These are phyloP conservation scores for Solanum okadae DNA, from an alignment of 257 asterid genomes.

Conservation along the genomic window DNA sequence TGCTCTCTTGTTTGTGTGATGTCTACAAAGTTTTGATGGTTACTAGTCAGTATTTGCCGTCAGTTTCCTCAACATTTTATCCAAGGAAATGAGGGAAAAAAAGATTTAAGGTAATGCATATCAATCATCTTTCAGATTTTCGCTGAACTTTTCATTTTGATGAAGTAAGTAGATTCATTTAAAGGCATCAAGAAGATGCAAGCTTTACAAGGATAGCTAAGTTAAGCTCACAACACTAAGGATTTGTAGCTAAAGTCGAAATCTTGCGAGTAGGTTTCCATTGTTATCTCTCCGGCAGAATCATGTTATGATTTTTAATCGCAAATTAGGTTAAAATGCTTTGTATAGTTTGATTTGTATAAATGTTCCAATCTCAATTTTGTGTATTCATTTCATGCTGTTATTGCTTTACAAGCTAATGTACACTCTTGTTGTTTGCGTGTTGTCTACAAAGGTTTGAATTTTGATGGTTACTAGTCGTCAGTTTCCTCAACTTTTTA, in stretches of 20 bases:
- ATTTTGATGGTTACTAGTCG: neutral
- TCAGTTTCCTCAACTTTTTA: neutral
- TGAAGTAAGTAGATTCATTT: neutral
- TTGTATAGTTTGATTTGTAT: neutral
- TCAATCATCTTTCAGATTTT: neutral
- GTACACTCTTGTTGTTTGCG: neutral
- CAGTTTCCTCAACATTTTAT: neutral
- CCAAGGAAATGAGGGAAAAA: neutral
- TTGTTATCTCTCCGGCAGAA: neutral
- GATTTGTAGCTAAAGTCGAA: neutral
- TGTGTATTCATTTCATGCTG: neutral
- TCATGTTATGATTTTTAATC: neutral
- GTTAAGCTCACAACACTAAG: neutral
- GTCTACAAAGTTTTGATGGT: neutral
- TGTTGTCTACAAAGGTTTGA: neutral
- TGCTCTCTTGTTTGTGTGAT: neutral
- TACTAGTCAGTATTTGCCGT: neutral
- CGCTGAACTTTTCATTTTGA: neutral
- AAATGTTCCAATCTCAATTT: neutral
- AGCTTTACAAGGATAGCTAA: neutral
- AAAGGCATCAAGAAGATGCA: neutral
- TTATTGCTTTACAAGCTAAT: neutral
- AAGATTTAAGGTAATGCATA: neutral
- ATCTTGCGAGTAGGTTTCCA: neutral
- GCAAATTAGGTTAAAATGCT: neutral